Evolutionary conservation across 495 filamentous ascomycete species (phyloP), one percentile per base, ranked within the genome.

Genomic region (Talaromyces stipitatus): DNA sequence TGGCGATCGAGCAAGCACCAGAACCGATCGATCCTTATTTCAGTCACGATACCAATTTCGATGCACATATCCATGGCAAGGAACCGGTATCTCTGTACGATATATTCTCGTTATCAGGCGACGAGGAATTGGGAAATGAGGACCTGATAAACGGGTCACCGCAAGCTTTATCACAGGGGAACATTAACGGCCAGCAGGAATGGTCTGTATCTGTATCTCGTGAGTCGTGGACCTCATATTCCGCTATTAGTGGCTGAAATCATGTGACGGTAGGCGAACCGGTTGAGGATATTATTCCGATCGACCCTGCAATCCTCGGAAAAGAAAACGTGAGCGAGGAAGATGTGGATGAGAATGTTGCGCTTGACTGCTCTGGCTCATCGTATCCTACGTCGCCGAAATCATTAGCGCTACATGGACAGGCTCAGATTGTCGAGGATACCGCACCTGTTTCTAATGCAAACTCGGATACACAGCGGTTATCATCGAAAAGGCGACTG

Each of bases 341-440:
- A 53, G 33, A 53, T 33, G 14, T 36, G 28, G 50, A 53, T 53
- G 29, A 53, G 50, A 53, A 53, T 53, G 10, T 36, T 53, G 28
- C 18, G 28, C 26, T 50, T 24, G 24, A n/a, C 28, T 51, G 1
- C 6, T 33, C 28, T 53, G 14, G 50, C 28, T 53, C 29, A 36
- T 22, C 10, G 28, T 22, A 36, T 53, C 50, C 50, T 53, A 18
- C 50, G 28, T 53, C 50, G 6, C 27, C 50, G 12, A 36, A 24
- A 36, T 53, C 14, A 53, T 12, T 22, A 30, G 27, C 28, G 28
- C 50, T 23, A 20, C 28, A 53, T 53, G 50, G 18, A 53, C 28
- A 53, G 32, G 24, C 47, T 50, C 47, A 53, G 50, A 53, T 53
- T 18, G 10, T 36, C 27, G 48, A 51, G 24, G 24, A 51, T 29